A percentile compares a stretch with the other conserved stretches of the same genome.
phyloP scores from a whole-genome alignment of 75 land plant species.

The Sequoia sempervirens region DNA sequence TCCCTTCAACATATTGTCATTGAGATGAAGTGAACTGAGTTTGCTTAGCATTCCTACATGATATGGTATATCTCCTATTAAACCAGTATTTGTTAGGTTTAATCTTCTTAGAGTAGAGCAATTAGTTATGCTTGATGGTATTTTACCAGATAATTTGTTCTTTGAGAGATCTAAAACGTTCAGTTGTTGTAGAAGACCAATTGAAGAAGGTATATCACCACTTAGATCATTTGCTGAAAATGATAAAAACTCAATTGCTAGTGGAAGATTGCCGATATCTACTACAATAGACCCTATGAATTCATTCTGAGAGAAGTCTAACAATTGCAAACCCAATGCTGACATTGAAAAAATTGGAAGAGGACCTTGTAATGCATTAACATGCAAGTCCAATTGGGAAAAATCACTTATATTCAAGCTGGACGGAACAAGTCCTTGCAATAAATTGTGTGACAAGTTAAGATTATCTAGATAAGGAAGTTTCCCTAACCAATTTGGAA shows the following conservation, averaged over 20 bases:
- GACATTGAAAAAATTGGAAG: neutral
- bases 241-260: neutral
- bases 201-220: neutral
- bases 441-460: neutral
- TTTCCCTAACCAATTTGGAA: neutral
- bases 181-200: neutral
- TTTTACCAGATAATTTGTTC: neutral
- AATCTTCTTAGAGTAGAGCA: neutral
- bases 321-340: neutral
- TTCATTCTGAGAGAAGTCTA: neutral
- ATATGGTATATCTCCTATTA: neutral
- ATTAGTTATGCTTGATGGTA: neutral
- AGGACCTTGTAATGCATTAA: neutral
- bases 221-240: neutral
- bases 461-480: neutral
- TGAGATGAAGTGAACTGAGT: neutral
- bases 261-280: neutral
- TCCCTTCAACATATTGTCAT: slow-evolving; percentile 30
- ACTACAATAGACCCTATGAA: neutral
- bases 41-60: neutral
- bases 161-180: neutral
- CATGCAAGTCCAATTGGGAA: neutral
- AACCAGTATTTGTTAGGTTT: neutral
- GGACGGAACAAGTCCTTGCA: neutral
- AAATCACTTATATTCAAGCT: neutral